Evolutionary conservation across 1,284 basidiomycete genomes (phyloP).

Genomic region (Bondarzewia mesenterica): DNA sequence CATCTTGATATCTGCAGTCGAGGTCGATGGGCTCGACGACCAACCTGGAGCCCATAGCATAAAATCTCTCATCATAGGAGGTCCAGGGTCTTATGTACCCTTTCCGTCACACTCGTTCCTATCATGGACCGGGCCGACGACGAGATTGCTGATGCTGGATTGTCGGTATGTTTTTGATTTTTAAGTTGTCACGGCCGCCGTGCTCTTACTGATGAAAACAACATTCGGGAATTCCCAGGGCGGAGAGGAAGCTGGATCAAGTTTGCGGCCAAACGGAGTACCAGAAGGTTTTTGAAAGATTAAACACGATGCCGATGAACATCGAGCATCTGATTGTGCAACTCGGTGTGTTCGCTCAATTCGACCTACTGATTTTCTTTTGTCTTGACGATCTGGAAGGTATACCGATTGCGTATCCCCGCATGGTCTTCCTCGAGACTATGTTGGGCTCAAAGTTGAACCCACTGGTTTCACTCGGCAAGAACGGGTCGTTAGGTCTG

Average conservation of each 20-base stretch:
- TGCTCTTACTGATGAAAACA: slow-evolving; percentile 4
- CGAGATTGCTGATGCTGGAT: slow-evolving; percentile 73
- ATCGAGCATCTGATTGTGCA: slow-evolving; percentile 81
- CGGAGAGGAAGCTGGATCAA: slow-evolving; percentile 78
- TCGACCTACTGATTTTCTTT: background rate
- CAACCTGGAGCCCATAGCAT: slow-evolving; percentile 50
- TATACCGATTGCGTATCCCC: slow-evolving; percentile 82
- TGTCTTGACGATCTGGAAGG: slow-evolving; percentile 29
- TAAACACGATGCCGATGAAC: slow-evolving; percentile 46
- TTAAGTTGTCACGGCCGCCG: background rate
- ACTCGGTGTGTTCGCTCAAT: slow-evolving; percentile 40
- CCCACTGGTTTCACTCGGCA: slow-evolving; percentile 69
- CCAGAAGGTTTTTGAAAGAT: slow-evolving; percentile 57
- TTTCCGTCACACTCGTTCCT: slow-evolving; percentile 79
- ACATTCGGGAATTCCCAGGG: slow-evolving; percentile 48
- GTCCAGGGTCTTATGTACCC: slow-evolving; percentile 67
- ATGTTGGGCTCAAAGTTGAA: slow-evolving; percentile 79
- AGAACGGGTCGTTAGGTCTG: slow-evolving; percentile 54
- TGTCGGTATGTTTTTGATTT: slow-evolving; percentile 51
- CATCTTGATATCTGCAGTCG: slow-evolving; percentile 32
- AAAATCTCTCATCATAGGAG: slow-evolving; percentile 71
- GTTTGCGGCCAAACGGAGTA: slow-evolving; percentile 75
- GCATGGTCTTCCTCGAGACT: slow-evolving; percentile 83
- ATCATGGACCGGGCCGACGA: slow-evolving; percentile 63
- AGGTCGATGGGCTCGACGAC: slow-evolving; percentile 67